A percentile compares a stretch with the other conserved stretches of the same genome.
These are phyloP conservation scores for Salvia rosmarinus DNA, from an alignment of 257 asterid genomes.

Conservation along the genomic window DNA sequence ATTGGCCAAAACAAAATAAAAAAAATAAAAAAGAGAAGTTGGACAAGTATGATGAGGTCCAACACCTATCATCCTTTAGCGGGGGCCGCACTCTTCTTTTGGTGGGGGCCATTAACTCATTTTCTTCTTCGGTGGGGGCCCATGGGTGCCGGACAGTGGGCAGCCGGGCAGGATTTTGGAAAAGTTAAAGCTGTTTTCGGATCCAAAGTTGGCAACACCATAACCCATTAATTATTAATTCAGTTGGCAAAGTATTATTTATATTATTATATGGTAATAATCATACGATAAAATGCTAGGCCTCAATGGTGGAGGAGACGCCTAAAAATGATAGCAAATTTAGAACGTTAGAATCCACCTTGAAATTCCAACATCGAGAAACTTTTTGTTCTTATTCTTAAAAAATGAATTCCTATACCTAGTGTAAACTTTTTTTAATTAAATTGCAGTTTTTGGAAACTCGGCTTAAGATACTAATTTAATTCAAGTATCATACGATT, in stretches of 20 bases:
- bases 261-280: conserved; percentile 1
- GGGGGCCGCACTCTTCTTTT: conserved; percentile 40
- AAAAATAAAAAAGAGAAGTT: conserved; percentile 21
- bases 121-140: conserved; percentile 48
- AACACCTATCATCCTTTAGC: conserved; percentile 39
- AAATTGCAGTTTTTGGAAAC: too few species aligned
- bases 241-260: conserved; percentile 4
- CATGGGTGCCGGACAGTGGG: conserved; percentile 27
- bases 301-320: conserved; percentile 31
- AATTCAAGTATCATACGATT: too few species aligned
- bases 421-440: too few species aligned
- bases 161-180: conserved; percentile 38
- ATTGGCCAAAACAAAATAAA: conserved; percentile 35
- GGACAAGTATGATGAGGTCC: conserved; percentile 69
- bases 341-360: conserved; percentile 28
- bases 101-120: conserved; percentile 43
- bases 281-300: background rate
- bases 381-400: too few species aligned
- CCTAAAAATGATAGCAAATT: conserved; percentile 15
- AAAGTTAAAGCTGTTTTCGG: conserved; percentile 54
- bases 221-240: conserved; percentile 27
- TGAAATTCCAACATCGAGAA: background rate
- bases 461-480: too few species aligned
- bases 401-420: too few species aligned
- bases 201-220: conserved; percentile 61